phyloP scores from a whole-genome alignment of 306 rosid species.

The Vigna radiata region DNA sequence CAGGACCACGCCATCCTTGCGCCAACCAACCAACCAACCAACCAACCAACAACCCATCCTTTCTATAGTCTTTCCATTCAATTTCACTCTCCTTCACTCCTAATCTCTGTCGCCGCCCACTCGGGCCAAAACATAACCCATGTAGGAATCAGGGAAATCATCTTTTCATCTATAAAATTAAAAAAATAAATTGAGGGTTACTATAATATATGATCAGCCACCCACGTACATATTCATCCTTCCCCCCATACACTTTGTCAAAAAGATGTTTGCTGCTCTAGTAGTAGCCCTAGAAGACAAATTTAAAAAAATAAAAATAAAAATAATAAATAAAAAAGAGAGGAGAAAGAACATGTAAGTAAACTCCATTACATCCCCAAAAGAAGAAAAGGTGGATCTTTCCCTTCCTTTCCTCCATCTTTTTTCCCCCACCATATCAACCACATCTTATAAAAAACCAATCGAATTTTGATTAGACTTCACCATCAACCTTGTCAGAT shows the following conservation, averaged over 20 bases:
- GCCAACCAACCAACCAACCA: conserved; percentile 42
- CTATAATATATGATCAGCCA: neutral
- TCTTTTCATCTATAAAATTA: conserved; percentile 34
- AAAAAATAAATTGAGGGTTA: conserved; percentile 10
- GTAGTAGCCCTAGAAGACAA: conserved; percentile 45
- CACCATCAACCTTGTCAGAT: conserved; percentile 67
- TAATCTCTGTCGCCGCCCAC: conserved; percentile 31
- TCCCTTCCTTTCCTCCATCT: conserved; percentile 50
- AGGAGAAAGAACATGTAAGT: conserved; percentile 41
- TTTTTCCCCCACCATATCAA: conserved; percentile 34
- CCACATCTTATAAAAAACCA: conserved; percentile 62
- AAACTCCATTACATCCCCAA: conserved; percentile 54
- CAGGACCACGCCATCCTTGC: conserved; percentile 41
- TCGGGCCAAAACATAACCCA: neutral
- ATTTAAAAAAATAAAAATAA: neutral
- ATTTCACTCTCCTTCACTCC: conserved; percentile 1
- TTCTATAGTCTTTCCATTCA: neutral
- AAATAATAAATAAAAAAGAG: neutral
- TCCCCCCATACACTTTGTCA: conserved; percentile 55
- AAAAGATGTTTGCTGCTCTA: conserved; percentile 58
- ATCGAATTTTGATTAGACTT: conserved; percentile 60
- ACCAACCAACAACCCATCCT: too few species aligned
- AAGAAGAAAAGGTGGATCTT: conserved; percentile 55
- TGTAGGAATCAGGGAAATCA: conserved; percentile 36
- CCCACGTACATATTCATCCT: conserved; percentile 57